Base-by-base conservation (phyloP, 2,329 filamentous ascomycete species). In the Dactylonectria estremocensis region DNA sequence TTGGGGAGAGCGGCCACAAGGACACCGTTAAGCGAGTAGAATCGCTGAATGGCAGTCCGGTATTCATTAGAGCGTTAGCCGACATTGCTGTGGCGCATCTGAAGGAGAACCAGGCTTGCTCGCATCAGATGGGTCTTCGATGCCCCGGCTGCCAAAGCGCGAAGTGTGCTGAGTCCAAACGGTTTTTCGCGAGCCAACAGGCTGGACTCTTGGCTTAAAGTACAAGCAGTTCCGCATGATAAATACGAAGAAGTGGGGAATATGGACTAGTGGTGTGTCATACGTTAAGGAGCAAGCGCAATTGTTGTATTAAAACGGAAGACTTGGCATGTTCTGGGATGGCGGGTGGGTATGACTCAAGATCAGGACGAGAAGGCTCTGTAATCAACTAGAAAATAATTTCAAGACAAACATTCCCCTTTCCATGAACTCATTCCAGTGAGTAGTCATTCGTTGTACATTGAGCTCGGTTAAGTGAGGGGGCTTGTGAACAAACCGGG, bases 111-210 rank as follows among this genome's bases (percentile, higher is more conserved):
- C 74, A 84, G 10, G 78, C 84, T 10, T 95, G 93, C 79, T 97
- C 93, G 33, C 85, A 85, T 64, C 96, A 98, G 83, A 95, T 99
- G 93, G 90, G 90, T 9, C 83, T 99, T 73, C 90, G 96, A 74
- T 99, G 96, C 83, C 96, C 97, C 2, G 95, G 93, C 6, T 99
- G 96, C 83, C 95, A 90, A 82, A 98, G 93, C 78, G 94, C 97
- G 77, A 89, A 92, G 75, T 99, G 96, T 81, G 81, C 91, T 61
- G 94, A 95, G 81, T 91, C 91, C 59, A 93, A 92, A 81, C 89
- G 87, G 74, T 92, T 91, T 79, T 92, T 91, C 77, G 86, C 86
- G 7, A 77, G 77, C 55, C 81, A 83, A 69, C 78, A 82, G 66
- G 74, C 70, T 65, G 72, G 71, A 33, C 66, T 80, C 37, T 69